Conservation (phyloP, 345 rosid species). For the Pistacia atlantica region DNA sequence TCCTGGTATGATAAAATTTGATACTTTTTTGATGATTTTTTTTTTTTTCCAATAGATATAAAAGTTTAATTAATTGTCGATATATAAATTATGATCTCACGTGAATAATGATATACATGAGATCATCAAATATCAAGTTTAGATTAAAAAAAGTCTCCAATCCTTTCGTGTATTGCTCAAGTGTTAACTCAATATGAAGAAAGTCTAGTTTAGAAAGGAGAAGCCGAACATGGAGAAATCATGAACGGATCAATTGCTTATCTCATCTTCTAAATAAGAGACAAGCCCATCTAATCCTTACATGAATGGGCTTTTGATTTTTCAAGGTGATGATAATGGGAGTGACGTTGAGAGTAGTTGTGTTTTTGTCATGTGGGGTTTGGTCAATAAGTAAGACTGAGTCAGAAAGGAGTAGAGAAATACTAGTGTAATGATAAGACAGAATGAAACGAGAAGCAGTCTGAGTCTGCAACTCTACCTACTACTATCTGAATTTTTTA, state of each 20-base stretch:
- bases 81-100: too few species aligned
- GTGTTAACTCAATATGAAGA: too few species aligned
- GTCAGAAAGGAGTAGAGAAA: background rate
- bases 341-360: background rate
- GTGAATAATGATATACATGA: too few species aligned
- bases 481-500: background rate
- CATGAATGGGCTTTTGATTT: background rate
- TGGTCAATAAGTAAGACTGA: background rate
- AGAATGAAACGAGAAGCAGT: background rate
- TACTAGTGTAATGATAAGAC: background rate
- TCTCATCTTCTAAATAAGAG: too few species aligned
- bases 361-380: background rate
- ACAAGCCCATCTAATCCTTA: too few species aligned
- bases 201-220: too few species aligned
- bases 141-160: too few species aligned
- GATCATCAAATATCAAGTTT: too few species aligned
- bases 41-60: background rate
- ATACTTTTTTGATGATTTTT: background rate
- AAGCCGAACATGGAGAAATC: too few species aligned
- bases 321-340: background rate
- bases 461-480: background rate
- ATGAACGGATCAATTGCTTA: too few species aligned
- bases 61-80: too few species aligned
- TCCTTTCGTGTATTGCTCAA: too few species aligned
- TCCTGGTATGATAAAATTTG: background rate